Conservation (phyloP, 805 yeast genomes). For the Nematodospora valgi region DNA sequence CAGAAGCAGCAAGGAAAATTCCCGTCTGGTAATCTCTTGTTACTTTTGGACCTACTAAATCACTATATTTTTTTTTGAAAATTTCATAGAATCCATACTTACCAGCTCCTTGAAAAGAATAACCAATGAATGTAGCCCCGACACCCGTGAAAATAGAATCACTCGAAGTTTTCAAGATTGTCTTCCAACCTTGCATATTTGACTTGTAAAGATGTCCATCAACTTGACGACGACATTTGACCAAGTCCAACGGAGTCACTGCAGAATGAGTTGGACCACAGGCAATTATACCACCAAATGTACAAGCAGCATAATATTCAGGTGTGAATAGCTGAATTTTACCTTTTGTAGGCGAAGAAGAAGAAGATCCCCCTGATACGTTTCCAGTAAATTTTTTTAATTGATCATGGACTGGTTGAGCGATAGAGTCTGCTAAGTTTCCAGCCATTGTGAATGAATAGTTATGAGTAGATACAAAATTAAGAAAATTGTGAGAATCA, state of each 20-base stretch:
- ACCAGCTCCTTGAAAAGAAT: slow-evolving; percentile 95
- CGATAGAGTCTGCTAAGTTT: slow-evolving; percentile 25
- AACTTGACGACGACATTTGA: slow-evolving; percentile 92
- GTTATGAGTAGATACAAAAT: background rate
- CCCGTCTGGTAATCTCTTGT: slow-evolving; percentile 68
- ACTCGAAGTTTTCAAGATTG: slow-evolving; percentile 74
- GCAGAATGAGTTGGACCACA: slow-evolving; percentile 97
- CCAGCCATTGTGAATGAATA: slow-evolving; percentile 12
- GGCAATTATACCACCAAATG: slow-evolving; percentile 76
- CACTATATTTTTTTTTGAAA: slow-evolving; percentile 78
- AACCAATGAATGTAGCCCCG: slow-evolving; percentile 91
- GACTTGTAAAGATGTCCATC: slow-evolving; percentile 67
- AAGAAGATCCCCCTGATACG: slow-evolving; percentile 4
- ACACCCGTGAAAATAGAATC: slow-evolving; percentile 81
- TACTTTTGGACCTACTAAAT: slow-evolving; percentile 58
- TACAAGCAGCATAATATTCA: slow-evolving; percentile 70
- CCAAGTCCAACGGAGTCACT: slow-evolving; percentile 90
- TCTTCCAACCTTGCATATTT: slow-evolving; percentile 77
- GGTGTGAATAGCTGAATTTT: slow-evolving; percentile 52
- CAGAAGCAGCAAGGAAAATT: slow-evolving; percentile 79
- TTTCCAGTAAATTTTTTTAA: slow-evolving; percentile 15
- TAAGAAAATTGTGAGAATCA: no score
- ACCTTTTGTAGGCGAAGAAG: slow-evolving; percentile 11
- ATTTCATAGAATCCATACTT: slow-evolving; percentile 93
- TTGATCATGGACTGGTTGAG: slow-evolving; percentile 29